Evolutionary conservation across 2,329 filamentous ascomycete species (phyloP).

Genomic region (Fusarium sp.): DNA sequence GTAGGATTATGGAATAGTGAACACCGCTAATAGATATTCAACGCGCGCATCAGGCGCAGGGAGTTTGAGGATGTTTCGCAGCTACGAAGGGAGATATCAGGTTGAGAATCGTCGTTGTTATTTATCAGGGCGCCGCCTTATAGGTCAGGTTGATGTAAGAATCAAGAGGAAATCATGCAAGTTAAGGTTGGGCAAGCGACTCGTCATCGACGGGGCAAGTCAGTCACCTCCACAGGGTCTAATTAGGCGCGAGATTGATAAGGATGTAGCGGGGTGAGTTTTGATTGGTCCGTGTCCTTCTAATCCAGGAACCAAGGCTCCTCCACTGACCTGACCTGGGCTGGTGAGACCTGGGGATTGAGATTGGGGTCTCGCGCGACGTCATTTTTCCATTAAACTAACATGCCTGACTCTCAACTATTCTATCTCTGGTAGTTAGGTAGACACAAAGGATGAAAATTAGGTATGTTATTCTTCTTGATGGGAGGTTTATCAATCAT

Average conservation of each 20-base stretch:
- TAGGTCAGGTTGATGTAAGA: slow-evolving; percentile 26
- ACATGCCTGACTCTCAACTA: neutral
- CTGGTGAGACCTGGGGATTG: slow-evolving; percentile 23
- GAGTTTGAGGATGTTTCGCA: neutral
- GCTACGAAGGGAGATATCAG: neutral
- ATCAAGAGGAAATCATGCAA: slow-evolving; percentile 13
- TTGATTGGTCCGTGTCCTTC: slow-evolving; percentile 33
- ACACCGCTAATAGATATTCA: slow-evolving; percentile 33
- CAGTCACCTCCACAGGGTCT: slow-evolving; percentile 27
- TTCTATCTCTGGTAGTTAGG: neutral
- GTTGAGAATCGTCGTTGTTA: neutral
- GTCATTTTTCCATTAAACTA: slow-evolving; percentile 24
- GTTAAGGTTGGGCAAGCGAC: slow-evolving; percentile 43
- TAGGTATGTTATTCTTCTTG: neutral
- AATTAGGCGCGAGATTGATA: slow-evolving; percentile 40
- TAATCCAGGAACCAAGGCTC: slow-evolving; percentile 39
- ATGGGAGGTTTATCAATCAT: neutral
- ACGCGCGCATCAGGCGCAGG: slow-evolving; percentile 27
- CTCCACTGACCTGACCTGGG: neutral
- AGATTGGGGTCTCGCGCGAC: slow-evolving; percentile 7
- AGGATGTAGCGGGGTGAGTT: slow-evolving; percentile 26
- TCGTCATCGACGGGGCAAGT: slow-evolving; percentile 45
- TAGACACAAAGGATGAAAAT: neutral
- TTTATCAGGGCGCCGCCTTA: slow-evolving; percentile 27
- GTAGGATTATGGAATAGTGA: slow-evolving; percentile 43